Base-by-base conservation (phyloP, 148 eudicot genomes). In the Polygonum aviculare region DNA sequence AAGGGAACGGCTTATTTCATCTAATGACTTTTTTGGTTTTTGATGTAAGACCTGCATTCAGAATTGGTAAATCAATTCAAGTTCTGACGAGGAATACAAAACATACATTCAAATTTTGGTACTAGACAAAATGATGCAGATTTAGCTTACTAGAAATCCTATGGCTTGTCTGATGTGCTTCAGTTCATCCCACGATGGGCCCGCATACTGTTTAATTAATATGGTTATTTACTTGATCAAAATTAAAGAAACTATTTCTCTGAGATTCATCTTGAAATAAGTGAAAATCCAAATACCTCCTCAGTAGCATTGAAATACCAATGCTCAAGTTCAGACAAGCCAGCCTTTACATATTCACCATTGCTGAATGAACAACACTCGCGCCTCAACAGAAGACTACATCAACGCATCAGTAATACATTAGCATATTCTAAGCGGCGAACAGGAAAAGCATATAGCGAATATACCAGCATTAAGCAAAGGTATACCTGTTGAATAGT, bases 311-410 rank as follows among this genome's bases (percentile, higher is more conserved):
- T 79, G 73, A 44, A 79, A 80, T 94, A 95, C 98, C 99, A 95
- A 41, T 86, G 83, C 84, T 93, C 97, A 77, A 95, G 83, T 84
- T 95, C 99, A 78, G 97, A 88, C 60, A 95, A 81, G 72, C 98
- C 98, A 33, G 94, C 97, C 83, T 95, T 95, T n/a, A 95, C 99
- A 76, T 91, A 95, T 83, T 95, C 99, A 62, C 99, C 99, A 72
- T 95, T 95, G 77, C 99, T 93, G 67, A 95, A 91, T 22, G 99
- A 95, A 83, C 99, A 95, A 77, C 99, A 95, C 84, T 95, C 99
- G 78, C 99, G 89, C 82, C 99, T 86, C 82, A 96, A 75, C 73
- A 96, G 88, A 85, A 96, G 96, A 77, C 99, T 96, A 90, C 80
- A 84, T 47, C 50, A 75, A 81, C 44, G 54, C 12, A 11, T 22